phyloP scores from a whole-genome alignment of 176 grass and related monocot genomes.

The Eremochloa ophiuroides region DNA sequence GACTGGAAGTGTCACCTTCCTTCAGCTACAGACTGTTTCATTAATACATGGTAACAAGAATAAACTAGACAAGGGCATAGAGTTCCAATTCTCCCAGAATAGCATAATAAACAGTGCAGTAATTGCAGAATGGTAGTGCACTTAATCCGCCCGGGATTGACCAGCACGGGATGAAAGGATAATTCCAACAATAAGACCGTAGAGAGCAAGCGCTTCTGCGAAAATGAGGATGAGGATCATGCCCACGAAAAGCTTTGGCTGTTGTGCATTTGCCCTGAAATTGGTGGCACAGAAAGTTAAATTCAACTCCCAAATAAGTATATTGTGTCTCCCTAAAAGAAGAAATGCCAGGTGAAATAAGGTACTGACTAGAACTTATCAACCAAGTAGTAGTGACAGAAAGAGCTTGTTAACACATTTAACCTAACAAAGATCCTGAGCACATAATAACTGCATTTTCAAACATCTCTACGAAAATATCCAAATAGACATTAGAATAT shows the following conservation, averaged over 20 bases:
- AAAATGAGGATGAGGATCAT: constrained; percentile 93
- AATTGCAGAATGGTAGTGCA: background rate
- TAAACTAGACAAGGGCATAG: constrained; percentile 37
- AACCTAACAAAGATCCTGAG: too few relatives aligned
- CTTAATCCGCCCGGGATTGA: constrained; percentile 70
- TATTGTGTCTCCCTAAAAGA: background rate
- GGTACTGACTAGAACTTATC: background rate
- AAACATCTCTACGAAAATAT: background rate
- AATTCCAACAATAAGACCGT: constrained; percentile 76
- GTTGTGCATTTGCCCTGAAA: constrained; percentile 74
- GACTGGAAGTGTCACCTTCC: constrained; percentile 36
- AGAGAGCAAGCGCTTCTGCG: constrained; percentile 68
- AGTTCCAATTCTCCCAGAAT: constrained; percentile 31
- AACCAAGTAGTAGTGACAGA: background rate
- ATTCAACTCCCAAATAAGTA: background rate
- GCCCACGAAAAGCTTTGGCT: constrained; percentile 73
- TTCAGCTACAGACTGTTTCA: constrained; percentile 30
- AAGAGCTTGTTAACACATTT: background rate
- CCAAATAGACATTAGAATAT: background rate
- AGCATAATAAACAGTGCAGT: constrained; percentile 20
- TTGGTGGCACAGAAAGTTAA: background rate
- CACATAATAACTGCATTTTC: background rate
- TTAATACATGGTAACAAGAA: constrained; percentile 40
- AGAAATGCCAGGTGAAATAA: background rate
- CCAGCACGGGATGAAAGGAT: constrained; percentile 77